Evolutionary conservation across 768 basidiomycete species (phyloP).

Genomic region (Hygrocybe punicea): DNA sequence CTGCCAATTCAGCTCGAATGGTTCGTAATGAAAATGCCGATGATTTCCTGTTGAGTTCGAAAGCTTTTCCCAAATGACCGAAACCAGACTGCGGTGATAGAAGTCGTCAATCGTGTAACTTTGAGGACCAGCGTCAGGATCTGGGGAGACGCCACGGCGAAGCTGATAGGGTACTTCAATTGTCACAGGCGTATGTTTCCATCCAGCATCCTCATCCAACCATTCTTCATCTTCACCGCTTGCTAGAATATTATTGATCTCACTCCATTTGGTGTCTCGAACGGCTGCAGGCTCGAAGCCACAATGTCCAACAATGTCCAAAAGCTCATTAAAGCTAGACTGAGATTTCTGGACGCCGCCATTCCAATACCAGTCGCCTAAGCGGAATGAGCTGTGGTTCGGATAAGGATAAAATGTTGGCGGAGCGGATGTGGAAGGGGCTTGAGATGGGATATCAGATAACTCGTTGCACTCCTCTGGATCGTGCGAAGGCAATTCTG

Average conservation of each 20-base stretch:
- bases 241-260: not conserved
- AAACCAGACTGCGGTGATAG: constrained; percentile 11
- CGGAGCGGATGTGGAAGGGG: not conserved
- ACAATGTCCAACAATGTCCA: not conserved
- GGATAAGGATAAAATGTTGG: not conserved
- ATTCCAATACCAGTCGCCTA: not conserved
- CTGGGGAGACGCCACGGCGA: not conserved
- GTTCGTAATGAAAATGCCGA: constrained; percentile 15
- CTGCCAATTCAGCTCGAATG: constrained; percentile 13
- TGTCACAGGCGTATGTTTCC: not conserved
- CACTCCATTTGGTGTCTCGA: not conserved
- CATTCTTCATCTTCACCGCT: not conserved
- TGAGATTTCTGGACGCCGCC: not conserved
- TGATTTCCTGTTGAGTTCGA: not conserved
- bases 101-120: constrained; percentile 7
- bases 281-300: not conserved
- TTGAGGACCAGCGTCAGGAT: constrained; percentile 5
- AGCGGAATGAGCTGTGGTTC: not conserved
- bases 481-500: not conserved
- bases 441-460: not conserved
- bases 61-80: constrained; percentile 16
- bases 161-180: not conserved
- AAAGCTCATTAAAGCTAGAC: not conserved
- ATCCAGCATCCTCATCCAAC: not conserved
- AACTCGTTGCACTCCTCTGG: not conserved